Conservation (phyloP, 2,329 filamentous ascomycete genomes). For the Ceratocystis cubensis region DNA sequence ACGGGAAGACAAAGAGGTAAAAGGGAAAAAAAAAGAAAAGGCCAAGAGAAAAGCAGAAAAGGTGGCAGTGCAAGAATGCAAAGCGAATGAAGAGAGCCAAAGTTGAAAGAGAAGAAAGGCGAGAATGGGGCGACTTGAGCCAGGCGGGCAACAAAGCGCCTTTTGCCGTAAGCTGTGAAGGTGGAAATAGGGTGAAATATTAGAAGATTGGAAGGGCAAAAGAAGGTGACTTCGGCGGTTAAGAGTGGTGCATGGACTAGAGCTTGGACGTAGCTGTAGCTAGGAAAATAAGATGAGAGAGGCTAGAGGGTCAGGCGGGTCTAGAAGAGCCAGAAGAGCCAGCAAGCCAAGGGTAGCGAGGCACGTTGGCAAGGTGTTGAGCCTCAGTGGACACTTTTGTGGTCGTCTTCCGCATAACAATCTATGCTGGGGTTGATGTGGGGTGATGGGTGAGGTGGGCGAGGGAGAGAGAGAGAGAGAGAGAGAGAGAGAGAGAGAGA, state of each 20-base stretch:
- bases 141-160: constrained; percentile 5
- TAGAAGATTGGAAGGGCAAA: background rate
- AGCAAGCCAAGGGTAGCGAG: background rate
- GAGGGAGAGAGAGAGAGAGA: background rate
- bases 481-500: background rate
- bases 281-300: background rate
- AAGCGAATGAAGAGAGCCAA: background rate
- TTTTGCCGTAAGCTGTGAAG: constrained; percentile 2
- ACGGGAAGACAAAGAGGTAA: too few relatives aligned
- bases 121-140: constrained; percentile 1
- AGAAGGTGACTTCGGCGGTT: constrained; percentile 4
- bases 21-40: background rate
- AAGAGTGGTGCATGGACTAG: constrained; percentile 2
- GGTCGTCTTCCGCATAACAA: too few relatives aligned
- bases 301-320: background rate
- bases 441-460: background rate
- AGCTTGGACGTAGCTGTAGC: constrained; percentile 5
- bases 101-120: background rate
- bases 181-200: too few relatives aligned
- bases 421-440: background rate
- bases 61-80: constrained; percentile 6
- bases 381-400: background rate
- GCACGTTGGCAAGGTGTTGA: background rate
- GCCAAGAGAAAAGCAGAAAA: background rate
- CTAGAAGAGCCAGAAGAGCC: background rate